Conservation (phyloP, 2,329 filamentous ascomycete species). For the Cadophora gregata region DNA sequence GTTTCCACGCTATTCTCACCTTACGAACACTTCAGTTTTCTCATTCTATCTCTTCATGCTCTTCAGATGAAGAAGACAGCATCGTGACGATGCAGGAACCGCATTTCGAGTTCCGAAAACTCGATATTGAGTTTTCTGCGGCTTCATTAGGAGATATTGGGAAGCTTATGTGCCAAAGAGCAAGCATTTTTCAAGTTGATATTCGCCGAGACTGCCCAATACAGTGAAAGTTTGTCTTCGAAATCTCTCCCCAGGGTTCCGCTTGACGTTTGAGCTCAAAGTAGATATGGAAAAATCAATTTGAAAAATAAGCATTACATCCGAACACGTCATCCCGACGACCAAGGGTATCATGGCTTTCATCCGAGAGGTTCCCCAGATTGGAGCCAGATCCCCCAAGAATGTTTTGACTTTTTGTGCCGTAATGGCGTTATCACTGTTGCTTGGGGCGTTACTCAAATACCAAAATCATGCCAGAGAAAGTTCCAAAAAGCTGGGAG, state of each 20-base stretch:
- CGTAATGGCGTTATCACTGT: neutral
- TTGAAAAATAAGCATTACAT: neutral
- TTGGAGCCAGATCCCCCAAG: neutral
- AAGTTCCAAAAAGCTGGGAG: neutral
- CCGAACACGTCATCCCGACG: conserved; percentile 3
- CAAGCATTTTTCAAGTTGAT: neutral
- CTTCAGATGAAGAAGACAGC: neutral
- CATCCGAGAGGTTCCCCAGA: conserved; percentile 3
- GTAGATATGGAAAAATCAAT: neutral
- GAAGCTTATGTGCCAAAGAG: neutral
- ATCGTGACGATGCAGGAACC: neutral
- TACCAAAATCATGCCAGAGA: neutral
- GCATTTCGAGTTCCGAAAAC: neutral
- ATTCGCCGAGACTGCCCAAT: neutral
- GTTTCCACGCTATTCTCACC: neutral
- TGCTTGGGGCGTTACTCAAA: neutral
- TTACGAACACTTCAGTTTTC: neutral
- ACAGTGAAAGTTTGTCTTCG: neutral
- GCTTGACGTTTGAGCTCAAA: neutral
- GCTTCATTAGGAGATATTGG: neutral
- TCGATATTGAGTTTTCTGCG: neutral
- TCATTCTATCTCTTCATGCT: neutral
- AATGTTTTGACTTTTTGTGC: neutral
- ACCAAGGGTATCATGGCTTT: neutral
- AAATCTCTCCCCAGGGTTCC: neutral